Evolutionary conservation across 2,329 filamentous ascomycete genomes (phyloP).

Genomic region (Colletotrichum filicis): DNA sequence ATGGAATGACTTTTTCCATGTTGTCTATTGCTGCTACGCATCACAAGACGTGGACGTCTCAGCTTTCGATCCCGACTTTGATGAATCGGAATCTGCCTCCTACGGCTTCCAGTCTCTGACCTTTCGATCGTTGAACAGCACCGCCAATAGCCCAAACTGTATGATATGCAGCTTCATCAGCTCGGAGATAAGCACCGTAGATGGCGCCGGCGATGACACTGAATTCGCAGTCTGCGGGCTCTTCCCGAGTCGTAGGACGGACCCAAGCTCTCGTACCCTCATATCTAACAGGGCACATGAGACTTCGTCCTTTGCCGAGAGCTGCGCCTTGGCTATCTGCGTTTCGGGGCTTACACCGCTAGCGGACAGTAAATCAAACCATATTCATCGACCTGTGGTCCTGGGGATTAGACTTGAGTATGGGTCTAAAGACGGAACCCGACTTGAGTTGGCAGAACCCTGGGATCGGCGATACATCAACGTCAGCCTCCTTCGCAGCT

Average conservation of each 20-base stretch:
- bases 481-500: background rate
- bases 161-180: background rate
- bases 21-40: background rate
- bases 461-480: background rate
- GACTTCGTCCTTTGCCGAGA: background rate
- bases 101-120: background rate
- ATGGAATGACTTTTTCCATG: background rate
- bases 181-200: background rate
- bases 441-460: background rate
- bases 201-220: background rate
- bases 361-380: background rate
- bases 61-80: background rate
- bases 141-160: background rate
- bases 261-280: background rate
- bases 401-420: background rate
- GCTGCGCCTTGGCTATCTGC: background rate
- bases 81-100: background rate
- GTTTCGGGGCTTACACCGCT: background rate
- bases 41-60: background rate
- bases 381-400: background rate
- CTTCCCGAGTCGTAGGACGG: background rate
- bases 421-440: background rate
- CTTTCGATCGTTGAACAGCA: background rate
- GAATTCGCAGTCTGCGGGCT: background rate
- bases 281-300: background rate